Conservation (phyloP, 1,139 yeast genomes). For the Candida albicans region DNA sequence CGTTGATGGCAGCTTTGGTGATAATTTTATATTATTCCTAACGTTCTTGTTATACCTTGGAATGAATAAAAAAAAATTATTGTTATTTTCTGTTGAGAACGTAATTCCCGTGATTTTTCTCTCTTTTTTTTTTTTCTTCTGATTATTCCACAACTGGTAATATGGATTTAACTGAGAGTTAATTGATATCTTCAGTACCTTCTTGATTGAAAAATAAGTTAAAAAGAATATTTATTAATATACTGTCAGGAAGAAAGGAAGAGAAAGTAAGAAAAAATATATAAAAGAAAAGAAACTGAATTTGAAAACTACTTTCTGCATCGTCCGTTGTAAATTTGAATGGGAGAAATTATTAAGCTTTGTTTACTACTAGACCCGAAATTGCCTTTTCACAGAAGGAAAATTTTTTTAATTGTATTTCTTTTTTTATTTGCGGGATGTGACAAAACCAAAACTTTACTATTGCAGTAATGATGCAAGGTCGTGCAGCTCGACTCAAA, state of each 20-base stretch:
- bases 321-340: too few species aligned
- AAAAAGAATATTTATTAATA: too few species aligned
- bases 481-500: slow-evolving; percentile 7
- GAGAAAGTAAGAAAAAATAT: too few species aligned
- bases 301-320: too few species aligned
- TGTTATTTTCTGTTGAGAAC: not conserved
- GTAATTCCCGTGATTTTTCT: not conserved
- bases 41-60: not conserved
- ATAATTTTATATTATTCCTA: not conserved
- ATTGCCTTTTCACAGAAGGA: not conserved
- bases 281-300: too few species aligned
- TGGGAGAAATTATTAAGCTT: not conserved
- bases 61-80: not conserved
- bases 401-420: slow-evolving; percentile 2
- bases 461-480: slow-evolving; percentile 8
- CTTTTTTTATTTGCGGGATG: slow-evolving; percentile 1
- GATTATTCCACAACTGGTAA: not conserved
- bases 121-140: not conserved
- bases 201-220: too few species aligned
- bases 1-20: too few species aligned
- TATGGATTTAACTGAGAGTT: too few species aligned
- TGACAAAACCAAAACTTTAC: not conserved
- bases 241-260: too few species aligned
- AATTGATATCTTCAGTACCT: too few species aligned
- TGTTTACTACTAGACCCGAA: not conserved